Conservation (phyloP, 2,329 filamentous ascomycete species). For the Verticillium isaacii region DNA sequence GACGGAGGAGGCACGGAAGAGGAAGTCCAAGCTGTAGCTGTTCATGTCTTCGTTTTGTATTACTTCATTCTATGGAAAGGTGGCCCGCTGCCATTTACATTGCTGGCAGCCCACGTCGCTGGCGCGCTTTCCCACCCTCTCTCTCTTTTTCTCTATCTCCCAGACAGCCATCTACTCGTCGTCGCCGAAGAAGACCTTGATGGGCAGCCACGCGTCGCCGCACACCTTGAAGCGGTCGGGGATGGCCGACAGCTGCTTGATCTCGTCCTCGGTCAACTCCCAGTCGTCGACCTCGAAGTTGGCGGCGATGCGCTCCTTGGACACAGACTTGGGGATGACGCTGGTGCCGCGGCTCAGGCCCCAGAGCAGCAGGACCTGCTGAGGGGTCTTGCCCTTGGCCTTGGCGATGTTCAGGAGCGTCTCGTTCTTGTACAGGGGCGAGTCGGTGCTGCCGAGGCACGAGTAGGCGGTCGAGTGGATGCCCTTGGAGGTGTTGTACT, state of each 20-base stretch:
- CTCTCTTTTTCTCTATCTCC: not conserved
- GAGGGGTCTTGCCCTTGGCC: constrained; percentile 61
- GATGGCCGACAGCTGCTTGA: constrained; percentile 62
- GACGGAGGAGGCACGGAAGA: constrained; percentile 18
- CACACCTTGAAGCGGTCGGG: constrained; percentile 80
- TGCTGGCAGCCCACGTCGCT: constrained; percentile 2
- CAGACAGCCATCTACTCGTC: constrained; percentile 54
- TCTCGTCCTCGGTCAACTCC: constrained; percentile 67
- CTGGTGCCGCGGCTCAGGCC: constrained; percentile 75
- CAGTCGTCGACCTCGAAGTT: constrained; percentile 76
- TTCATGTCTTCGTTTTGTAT: constrained; percentile 5
- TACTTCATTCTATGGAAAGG: constrained; percentile 4
- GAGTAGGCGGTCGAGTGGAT: constrained; percentile 75
- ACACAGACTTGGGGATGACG: constrained; percentile 83
- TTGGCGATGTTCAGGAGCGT: constrained; percentile 59
- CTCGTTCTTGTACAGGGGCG: constrained; percentile 62
- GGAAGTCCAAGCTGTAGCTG: constrained; percentile 30
- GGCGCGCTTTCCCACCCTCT: not conserved
- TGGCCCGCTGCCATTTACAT: constrained; percentile 2
- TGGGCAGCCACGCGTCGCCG: constrained; percentile 66
- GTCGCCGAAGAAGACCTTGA: constrained; percentile 79
- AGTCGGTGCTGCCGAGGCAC: constrained; percentile 67
- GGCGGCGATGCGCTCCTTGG: constrained; percentile 63
- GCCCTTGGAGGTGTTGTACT: constrained; percentile 66
- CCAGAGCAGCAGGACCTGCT: constrained; percentile 78